phyloP scores from a whole-genome alignment of 2,329 filamentous ascomycete species.

The Colletotrichum theobromicola region DNA sequence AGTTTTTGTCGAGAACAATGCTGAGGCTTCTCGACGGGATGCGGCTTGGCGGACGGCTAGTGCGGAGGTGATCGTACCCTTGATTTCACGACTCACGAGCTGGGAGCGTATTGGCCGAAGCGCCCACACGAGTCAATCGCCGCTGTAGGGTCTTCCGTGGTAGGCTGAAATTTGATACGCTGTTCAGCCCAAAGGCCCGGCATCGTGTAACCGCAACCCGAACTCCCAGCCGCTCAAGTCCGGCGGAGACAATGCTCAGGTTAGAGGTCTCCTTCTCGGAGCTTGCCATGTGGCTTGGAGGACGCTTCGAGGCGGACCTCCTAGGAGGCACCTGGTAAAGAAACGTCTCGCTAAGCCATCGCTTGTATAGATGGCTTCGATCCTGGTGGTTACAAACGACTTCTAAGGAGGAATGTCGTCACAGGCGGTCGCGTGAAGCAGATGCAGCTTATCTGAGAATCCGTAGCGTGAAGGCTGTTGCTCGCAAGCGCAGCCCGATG shows the following conservation, averaged over 20 bases:
- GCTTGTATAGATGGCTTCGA: background rate
- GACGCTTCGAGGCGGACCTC: background rate
- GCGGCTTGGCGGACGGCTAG: slow-evolving; percentile 10
- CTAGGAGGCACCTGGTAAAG: background rate
- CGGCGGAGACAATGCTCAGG: background rate
- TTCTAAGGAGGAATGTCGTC: background rate
- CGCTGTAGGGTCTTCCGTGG: slow-evolving; percentile 11
- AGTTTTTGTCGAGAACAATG: slow-evolving; percentile 3
- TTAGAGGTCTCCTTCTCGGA: background rate
- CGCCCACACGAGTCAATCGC: slow-evolving; percentile 4
- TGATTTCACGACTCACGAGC: slow-evolving; percentile 8
- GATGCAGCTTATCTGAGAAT: background rate
- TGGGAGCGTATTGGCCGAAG: background rate
- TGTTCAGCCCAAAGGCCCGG: background rate
- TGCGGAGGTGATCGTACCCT: slow-evolving; percentile 2
- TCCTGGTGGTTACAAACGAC: background rate
- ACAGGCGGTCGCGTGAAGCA: background rate
- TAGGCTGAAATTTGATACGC: background rate
- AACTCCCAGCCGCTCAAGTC: background rate
- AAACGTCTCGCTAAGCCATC: background rate
- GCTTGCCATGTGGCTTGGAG: background rate
- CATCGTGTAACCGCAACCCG: background rate
- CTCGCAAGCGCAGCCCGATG: background rate
- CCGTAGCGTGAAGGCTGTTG: background rate
- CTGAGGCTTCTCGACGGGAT: background rate